Percentiles rank a stretch among this genome's conserved stretches.
Conservation (phyloP, 768 basidiomycete genomes). For the Amanita rubescens region DNA sequence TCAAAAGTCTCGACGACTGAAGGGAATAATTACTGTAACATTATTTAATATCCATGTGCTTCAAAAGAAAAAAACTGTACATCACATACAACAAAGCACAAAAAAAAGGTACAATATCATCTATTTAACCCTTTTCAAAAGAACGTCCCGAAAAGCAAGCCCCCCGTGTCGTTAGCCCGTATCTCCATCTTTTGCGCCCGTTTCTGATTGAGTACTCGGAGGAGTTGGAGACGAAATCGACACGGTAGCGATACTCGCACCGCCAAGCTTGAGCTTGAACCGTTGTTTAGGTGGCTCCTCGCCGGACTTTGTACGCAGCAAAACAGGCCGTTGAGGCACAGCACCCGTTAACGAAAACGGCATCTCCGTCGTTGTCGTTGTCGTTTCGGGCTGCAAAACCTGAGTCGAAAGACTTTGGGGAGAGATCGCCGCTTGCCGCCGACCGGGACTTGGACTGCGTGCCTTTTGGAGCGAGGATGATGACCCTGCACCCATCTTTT, state of each 20-base stretch:
- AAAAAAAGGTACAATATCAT: background rate
- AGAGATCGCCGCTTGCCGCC: no score
- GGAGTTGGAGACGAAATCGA: conserved; percentile 10
- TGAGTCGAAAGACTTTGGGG: no score
- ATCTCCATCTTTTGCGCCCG: conserved; percentile 66
- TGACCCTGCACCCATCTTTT: conserved; percentile 45
- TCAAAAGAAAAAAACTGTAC: background rate
- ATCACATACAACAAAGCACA: background rate
- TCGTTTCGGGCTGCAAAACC: background rate
- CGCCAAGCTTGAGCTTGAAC: conserved; percentile 8
- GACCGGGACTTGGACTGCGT: conserved; percentile 14
- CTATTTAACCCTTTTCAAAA: background rate
- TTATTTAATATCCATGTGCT: background rate
- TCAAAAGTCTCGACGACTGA: background rate
- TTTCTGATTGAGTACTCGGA: conserved; percentile 47
- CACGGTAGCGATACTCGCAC: background rate
- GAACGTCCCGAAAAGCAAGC: background rate
- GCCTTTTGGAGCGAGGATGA: conserved; percentile 33
- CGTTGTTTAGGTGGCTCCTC: conserved; percentile 6
- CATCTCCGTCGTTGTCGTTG: background rate
- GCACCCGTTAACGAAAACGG: conserved; percentile 11
- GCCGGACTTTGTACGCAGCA: conserved; percentile 7
- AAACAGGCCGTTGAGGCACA: conserved; percentile 10
- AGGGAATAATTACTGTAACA: background rate
- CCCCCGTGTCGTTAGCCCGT: conserved; percentile 37